Conservation (phyloP, 805 yeast species). For the Candida glaebosa region DNA sequence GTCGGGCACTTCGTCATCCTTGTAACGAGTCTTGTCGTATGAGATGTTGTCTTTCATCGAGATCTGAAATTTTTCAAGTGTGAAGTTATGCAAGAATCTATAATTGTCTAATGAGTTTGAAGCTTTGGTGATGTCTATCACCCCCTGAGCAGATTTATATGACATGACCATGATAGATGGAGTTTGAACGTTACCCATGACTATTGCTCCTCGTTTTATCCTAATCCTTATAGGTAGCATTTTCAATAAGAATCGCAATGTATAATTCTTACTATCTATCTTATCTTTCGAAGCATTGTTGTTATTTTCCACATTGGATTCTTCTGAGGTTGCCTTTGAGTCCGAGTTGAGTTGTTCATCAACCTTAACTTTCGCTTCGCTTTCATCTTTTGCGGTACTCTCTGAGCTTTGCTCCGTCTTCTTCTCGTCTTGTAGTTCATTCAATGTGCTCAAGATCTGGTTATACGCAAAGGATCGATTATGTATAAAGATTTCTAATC, state of each 20-base stretch:
- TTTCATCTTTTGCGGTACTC: background rate
- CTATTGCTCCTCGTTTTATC: constrained; percentile 65
- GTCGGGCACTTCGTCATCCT: background rate
- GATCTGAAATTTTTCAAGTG: constrained; percentile 51
- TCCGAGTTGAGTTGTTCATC: background rate
- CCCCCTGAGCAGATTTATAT: constrained; percentile 51
- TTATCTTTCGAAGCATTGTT: background rate
- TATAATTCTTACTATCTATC: constrained; percentile 1
- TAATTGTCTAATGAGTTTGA: constrained; percentile 53
- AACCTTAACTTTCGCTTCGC: background rate
- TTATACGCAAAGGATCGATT: constrained; percentile 81
- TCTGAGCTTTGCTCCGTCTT: background rate
- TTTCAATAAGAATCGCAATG: constrained; percentile 19
- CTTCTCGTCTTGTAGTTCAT: constrained; percentile 5
- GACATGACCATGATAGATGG: constrained; percentile 68
- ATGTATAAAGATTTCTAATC: constrained; percentile 79
- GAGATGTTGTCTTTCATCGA: constrained; percentile 69
- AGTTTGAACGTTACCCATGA: constrained; percentile 77
- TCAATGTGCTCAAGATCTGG: constrained; percentile 44
- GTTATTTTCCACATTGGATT: background rate
- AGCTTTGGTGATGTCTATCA: constrained; percentile 51
- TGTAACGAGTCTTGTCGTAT: constrained; percentile 32
- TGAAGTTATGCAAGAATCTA: constrained; percentile 42
- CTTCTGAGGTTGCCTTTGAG: background rate
- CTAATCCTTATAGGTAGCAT: constrained; percentile 61